phyloP scores from a whole-genome alignment of 805 yeast species.

The Candida andamanensis region DNA sequence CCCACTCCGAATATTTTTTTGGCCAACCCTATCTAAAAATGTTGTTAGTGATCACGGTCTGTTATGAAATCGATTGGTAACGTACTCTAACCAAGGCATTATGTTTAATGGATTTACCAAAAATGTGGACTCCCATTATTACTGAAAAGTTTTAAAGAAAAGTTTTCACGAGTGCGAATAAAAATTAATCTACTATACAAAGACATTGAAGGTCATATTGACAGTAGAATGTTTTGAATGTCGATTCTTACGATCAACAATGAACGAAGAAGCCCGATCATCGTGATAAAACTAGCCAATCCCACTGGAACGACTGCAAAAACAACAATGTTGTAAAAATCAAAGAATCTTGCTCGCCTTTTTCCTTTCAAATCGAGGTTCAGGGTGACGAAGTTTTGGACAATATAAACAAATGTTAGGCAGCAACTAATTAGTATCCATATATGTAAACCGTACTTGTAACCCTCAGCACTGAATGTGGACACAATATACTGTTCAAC shows the following conservation, averaged over 20 bases:
- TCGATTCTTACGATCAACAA: slow-evolving; percentile 72
- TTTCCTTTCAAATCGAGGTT: slow-evolving; percentile 51
- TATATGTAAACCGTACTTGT: slow-evolving; percentile 72
- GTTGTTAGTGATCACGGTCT: slow-evolving; percentile 12
- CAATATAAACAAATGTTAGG: slow-evolving; percentile 71
- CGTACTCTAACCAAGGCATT: slow-evolving; percentile 34
- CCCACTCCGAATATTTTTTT: slow-evolving; percentile 87
- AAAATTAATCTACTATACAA: slow-evolving; percentile 4
- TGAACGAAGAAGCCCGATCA: slow-evolving; percentile 76
- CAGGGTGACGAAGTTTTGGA: slow-evolving; percentile 85
- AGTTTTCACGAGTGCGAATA: too few relatives aligned
- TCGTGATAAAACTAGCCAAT: slow-evolving; percentile 85
- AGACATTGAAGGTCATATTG: background rate
- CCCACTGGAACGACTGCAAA: slow-evolving; percentile 99
- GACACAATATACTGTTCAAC: slow-evolving; percentile 64
- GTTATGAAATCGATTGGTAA: background rate
- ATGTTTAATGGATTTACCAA: slow-evolving; percentile 41
- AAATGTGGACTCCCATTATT: slow-evolving; percentile 40
- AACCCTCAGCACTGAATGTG: slow-evolving; percentile 61
- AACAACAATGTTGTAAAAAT: slow-evolving; percentile 82
- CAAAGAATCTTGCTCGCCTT: slow-evolving; percentile 61
- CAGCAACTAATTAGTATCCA: slow-evolving; percentile 91
- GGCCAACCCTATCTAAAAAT: slow-evolving; percentile 54
- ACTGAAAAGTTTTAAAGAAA: slow-evolving; percentile 4
- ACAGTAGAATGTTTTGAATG: slow-evolving; percentile 20